phyloP scores from a whole-genome alignment of 768 basidiomycete species.

The Agaricus subrufescens region DNA sequence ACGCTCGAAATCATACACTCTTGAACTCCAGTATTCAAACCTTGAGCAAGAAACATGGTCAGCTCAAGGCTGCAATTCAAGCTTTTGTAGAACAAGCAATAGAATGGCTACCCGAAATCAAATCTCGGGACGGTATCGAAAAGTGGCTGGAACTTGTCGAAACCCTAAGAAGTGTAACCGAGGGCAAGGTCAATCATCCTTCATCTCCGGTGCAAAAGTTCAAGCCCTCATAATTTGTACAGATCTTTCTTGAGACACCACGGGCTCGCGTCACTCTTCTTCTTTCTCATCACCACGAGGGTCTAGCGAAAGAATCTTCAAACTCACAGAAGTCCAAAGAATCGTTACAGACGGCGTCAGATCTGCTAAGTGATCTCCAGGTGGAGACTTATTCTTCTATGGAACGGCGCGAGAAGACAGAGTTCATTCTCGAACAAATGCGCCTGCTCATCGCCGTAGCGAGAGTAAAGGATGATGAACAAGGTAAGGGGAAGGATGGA shows the following conservation, averaged over 20 bases:
- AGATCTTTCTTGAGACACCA: conserved; percentile 97
- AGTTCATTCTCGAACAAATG: conserved; percentile 99
- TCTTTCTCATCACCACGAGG: conserved; percentile 84
- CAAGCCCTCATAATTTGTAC: background rate
- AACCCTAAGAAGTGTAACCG: conserved; percentile 86
- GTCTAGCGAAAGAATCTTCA: conserved; percentile 31
- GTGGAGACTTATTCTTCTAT: conserved; percentile 99
- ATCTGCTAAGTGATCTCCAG: conserved; percentile 90
- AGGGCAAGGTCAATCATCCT: conserved; percentile 77
- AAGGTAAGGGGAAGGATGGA: conserved; percentile 48
- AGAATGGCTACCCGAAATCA: conserved; percentile 76
- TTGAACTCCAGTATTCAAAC: conserved; percentile 65
- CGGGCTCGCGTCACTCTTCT: conserved; percentile 90
- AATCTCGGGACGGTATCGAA: conserved; percentile 58
- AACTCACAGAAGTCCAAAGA: conserved; percentile 44
- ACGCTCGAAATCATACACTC: conserved; percentile 61
- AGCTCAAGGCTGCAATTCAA: conserved; percentile 86
- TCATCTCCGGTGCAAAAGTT: background rate
- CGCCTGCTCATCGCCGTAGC: conserved; percentile 78
- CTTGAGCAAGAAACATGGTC: conserved; percentile 95
- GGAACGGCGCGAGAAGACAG: conserved; percentile 96
- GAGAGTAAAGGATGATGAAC: conserved; percentile 66
- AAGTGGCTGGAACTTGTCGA: conserved; percentile 87
- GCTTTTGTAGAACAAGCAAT: conserved; percentile 88
- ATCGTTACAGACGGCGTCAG: conserved; percentile 80